Evolutionary conservation across 257 asterid genomes (phyloP).

Genomic region (Linaria vulgaris): DNA sequence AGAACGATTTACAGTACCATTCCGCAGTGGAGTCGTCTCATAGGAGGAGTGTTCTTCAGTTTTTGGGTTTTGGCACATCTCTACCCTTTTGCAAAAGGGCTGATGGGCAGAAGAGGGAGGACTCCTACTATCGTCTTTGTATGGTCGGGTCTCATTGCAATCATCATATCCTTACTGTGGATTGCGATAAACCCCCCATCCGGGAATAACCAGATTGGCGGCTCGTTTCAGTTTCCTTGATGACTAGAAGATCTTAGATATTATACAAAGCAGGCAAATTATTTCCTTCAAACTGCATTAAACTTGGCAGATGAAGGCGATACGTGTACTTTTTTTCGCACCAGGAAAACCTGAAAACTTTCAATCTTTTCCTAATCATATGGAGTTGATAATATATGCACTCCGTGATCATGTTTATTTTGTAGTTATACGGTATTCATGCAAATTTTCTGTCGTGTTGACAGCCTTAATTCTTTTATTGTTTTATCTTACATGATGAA

Average conservation of each 20-base stretch:
- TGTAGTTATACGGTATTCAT: constrained; percentile 22
- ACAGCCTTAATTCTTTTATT: constrained; percentile 24
- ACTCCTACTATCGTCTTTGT: constrained; percentile 67
- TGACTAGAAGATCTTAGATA: not conserved
- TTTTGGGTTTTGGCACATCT: constrained; percentile 78
- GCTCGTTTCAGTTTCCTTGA: constrained; percentile 70
- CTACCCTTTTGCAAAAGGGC: constrained; percentile 70
- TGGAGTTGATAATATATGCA: constrained; percentile 8
- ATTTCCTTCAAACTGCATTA: constrained; percentile 13
- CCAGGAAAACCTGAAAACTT: not conserved
- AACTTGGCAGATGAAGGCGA: constrained; percentile 22
- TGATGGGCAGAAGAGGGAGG: constrained; percentile 71
- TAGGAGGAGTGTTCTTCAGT: constrained; percentile 74
- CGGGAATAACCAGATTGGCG: constrained; percentile 61
- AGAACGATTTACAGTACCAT: constrained; percentile 62
- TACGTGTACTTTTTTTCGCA: not conserved
- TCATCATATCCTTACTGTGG: constrained; percentile 70
- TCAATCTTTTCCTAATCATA: not conserved
- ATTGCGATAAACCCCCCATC: constrained; percentile 67
- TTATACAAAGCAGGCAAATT: not conserved
- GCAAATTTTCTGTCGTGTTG: not conserved
- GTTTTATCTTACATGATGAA: constrained; percentile 10
- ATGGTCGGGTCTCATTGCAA: constrained; percentile 71
- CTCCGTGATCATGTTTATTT: constrained; percentile 9
- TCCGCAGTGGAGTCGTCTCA: constrained; percentile 70